These are phyloP conservation scores for Clitocybe nebularis DNA, from an alignment of 1,284 basidiomycete species.

Conservation along the genomic window DNA sequence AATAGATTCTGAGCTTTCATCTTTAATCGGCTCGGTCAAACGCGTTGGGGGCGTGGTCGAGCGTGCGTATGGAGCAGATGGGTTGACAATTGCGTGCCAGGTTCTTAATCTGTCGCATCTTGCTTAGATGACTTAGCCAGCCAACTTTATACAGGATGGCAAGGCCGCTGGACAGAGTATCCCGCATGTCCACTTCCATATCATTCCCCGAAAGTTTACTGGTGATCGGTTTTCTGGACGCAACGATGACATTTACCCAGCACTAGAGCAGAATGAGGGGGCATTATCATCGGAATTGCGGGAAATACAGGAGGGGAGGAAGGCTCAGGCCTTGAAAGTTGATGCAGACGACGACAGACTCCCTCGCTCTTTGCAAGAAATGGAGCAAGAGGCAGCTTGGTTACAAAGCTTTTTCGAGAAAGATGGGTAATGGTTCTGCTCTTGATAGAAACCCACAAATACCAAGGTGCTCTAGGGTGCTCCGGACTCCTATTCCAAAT, in stretches of 20 bases:
- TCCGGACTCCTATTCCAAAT: too few species aligned
- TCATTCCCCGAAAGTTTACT: slow-evolving; percentile 72
- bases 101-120: slow-evolving; percentile 31
- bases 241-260: slow-evolving; percentile 81
- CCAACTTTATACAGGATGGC: slow-evolving; percentile 65
- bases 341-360: slow-evolving; percentile 70
- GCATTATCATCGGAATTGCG: slow-evolving; percentile 39
- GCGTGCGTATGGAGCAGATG: slow-evolving; percentile 70
- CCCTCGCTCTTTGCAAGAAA: slow-evolving; percentile 67
- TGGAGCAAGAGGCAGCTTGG: slow-evolving; percentile 75
- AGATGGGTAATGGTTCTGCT: not conserved
- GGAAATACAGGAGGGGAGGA: slow-evolving; percentile 7
- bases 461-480: too few species aligned
- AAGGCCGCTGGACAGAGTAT: slow-evolving; percentile 81
- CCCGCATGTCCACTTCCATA: slow-evolving; percentile 88
- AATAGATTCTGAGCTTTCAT: slow-evolving; percentile 67
- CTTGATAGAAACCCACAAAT: too few species aligned
- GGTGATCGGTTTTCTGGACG: slow-evolving; percentile 64
- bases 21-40: slow-evolving; percentile 77
- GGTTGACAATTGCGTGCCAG: slow-evolving; percentile 81
- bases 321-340: slow-evolving; percentile 41
- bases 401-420: slow-evolving; percentile 47
- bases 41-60: slow-evolving; percentile 66
- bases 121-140: not conserved
- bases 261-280: slow-evolving; percentile 64